Evolutionary conservation across 2,329 filamentous ascomycete species (phyloP).

Genomic region (Pochonia chlamydosporia): DNA sequence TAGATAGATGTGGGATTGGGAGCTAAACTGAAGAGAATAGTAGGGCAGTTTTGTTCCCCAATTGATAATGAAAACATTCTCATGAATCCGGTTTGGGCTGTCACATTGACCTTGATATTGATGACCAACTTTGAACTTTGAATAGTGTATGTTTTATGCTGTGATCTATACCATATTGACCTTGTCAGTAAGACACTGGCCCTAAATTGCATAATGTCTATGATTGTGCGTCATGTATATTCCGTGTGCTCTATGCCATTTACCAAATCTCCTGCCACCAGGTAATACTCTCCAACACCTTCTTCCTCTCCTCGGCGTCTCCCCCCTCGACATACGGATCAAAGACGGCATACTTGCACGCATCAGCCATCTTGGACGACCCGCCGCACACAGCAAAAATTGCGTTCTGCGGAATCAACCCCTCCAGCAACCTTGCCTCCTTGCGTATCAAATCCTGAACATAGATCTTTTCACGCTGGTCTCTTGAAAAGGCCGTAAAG

Average conservation of each 20-base stretch:
- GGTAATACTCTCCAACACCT: constrained; percentile 27
- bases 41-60: no score
- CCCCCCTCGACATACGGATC: constrained; percentile 39
- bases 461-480: constrained; percentile 44
- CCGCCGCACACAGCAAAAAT: constrained; percentile 52
- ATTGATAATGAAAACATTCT: no score
- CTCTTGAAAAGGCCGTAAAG: constrained; percentile 43
- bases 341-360: constrained; percentile 46
- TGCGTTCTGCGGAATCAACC: constrained; percentile 30
- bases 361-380: constrained; percentile 51
- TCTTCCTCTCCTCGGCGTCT: constrained; percentile 33
- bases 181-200: no score
- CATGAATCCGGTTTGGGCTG: no score
- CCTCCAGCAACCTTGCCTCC: constrained; percentile 27
- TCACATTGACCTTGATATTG: no score
- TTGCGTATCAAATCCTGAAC: constrained; percentile 49
- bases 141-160: no score
- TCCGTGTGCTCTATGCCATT: background rate
- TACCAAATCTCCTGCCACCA: constrained; percentile 59
- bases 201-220: no score
- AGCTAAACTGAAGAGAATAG: no score
- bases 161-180: no score
- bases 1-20: no score
- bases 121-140: no score
- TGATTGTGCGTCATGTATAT: no score